Percentiles rank a stretch among this genome's conserved stretches.
Evolutionary conservation across 805 yeast species (phyloP).

Genomic region (Spencermartinsiella europaea): DNA sequence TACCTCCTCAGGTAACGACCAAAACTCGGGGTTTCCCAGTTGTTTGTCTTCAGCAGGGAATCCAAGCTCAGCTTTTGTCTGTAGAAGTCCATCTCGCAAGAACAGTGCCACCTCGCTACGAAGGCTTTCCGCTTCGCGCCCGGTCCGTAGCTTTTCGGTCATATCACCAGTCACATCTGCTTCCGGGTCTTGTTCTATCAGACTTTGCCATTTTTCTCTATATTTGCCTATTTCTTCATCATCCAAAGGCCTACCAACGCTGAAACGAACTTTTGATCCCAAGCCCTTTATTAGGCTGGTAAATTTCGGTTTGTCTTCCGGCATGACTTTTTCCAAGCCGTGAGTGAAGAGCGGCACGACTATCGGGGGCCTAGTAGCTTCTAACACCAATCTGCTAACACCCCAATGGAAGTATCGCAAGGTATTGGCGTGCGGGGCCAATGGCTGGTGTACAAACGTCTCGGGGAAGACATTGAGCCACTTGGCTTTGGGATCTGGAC

Average conservation of each 20-base stretch:
- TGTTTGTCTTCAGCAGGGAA: slow-evolving; percentile 61
- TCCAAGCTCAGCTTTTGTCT: slow-evolving; percentile 9
- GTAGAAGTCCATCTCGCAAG: slow-evolving; percentile 56
- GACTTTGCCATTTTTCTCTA: slow-evolving; percentile 63
- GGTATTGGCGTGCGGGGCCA: slow-evolving; percentile 75
- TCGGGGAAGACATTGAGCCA: slow-evolving; percentile 98
- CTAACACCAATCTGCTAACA: slow-evolving; percentile 74
- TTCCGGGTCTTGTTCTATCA: slow-evolving; percentile 50
- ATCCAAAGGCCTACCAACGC: slow-evolving; percentile 66
- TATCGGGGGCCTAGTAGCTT: slow-evolving; percentile 76
- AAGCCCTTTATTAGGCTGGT: slow-evolving; percentile 49
- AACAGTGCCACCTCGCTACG: slow-evolving; percentile 67
- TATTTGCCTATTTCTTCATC: slow-evolving; percentile 54
- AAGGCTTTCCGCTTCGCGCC: slow-evolving; percentile 58
- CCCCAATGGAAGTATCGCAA: slow-evolving; percentile 98
- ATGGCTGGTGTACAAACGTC: slow-evolving; percentile 78
- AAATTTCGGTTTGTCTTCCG: slow-evolving; percentile 55
- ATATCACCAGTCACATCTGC: slow-evolving; percentile 49
- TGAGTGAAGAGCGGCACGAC: slow-evolving; percentile 79
- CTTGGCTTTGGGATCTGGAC: slow-evolving; percentile 11
- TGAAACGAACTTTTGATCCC: slow-evolving; percentile 62
- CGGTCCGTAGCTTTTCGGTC: slow-evolving; percentile 55
- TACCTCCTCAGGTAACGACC: slow-evolving; percentile 39
- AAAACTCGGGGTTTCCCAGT: slow-evolving; percentile 62
- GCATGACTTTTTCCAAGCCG: slow-evolving; percentile 83